phyloP scores from a whole-genome alignment of 257 asterid species.

The Primulina huaijiensis region DNA sequence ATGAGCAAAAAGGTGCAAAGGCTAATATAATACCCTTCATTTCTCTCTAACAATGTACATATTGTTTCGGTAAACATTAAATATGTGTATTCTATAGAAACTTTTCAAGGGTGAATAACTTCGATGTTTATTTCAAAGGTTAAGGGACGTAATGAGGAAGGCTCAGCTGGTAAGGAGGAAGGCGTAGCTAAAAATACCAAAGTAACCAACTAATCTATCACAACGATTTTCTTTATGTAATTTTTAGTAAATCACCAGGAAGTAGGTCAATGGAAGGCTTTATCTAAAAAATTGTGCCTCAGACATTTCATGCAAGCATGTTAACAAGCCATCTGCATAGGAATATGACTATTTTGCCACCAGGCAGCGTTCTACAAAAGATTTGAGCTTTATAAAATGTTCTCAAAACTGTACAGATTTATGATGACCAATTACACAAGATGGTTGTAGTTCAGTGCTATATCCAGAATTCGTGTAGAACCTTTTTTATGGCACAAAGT shows the following conservation, averaged over 20 bases:
- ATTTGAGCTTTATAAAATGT: background rate
- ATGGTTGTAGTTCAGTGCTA: background rate
- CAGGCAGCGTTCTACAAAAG: background rate
- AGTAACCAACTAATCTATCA: too few relatives aligned
- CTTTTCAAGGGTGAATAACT: background rate
- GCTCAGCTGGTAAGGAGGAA: background rate
- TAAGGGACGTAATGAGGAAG: background rate
- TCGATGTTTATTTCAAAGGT: background rate
- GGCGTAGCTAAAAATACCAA: background rate
- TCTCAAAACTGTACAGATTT: background rate
- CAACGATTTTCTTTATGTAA: too few relatives aligned
- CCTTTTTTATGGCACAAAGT: background rate
- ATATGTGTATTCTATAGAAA: background rate
- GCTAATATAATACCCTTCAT: slow-evolving; percentile 7
- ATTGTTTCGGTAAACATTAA: background rate
- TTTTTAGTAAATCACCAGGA: background rate
- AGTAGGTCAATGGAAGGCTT: background rate
- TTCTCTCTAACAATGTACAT: background rate
- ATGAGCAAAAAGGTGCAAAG: slow-evolving; percentile 16
- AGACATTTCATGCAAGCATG: background rate
- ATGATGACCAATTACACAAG: background rate
- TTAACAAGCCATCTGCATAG: background rate
- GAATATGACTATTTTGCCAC: background rate
- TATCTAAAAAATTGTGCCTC: background rate
- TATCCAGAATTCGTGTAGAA: background rate